Evolutionary conservation across 768 basidiomycete species (phyloP).

Genomic region (Cystofilobasidium macerans): DNA sequence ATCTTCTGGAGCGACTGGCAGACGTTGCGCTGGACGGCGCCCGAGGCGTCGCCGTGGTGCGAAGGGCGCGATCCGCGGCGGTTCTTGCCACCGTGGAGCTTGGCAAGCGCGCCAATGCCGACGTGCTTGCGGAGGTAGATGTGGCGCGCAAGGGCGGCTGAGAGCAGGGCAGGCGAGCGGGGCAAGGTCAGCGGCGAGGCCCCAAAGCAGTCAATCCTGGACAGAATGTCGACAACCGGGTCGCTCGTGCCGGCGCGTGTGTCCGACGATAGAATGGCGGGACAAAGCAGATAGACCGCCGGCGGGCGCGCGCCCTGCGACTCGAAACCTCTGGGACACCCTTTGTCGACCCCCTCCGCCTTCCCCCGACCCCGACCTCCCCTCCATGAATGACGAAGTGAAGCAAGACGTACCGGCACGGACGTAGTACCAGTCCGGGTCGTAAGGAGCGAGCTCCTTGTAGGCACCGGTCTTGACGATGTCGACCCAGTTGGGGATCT

Average conservation of each 20-base stretch:
- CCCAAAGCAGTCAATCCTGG: no score
- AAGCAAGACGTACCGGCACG: constrained; percentile 68
- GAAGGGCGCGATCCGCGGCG: constrained; percentile 92
- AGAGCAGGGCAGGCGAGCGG: neutral
- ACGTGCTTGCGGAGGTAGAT: constrained; percentile 98
- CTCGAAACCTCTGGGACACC: no score
- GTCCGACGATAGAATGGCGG: no score
- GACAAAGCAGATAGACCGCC: no score
- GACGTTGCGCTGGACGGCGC: constrained; percentile 83
- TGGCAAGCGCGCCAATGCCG: constrained; percentile 75
- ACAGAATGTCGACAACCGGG: no score
- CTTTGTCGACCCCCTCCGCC: no score
- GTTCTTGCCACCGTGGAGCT: constrained; percentile 93
- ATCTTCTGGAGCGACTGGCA: constrained; percentile 98
- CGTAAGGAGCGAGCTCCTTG: constrained; percentile 98
- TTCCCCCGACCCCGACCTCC: no score
- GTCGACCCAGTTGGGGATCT: constrained; percentile 97
- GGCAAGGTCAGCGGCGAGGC: no score
- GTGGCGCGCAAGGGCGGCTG: constrained; percentile 94
- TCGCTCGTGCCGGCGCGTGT: no score
- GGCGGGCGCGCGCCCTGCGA: no score
- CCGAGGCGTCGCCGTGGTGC: constrained; percentile 77
- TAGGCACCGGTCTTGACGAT: constrained; percentile 94
- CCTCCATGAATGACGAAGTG: neutral
- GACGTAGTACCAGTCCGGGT: constrained; percentile 99